Percentiles rank a stretch among this genome's conserved stretches.
phyloP scores from a whole-genome alignment of 306 rosid genomes.

The Acacia acuminata region DNA sequence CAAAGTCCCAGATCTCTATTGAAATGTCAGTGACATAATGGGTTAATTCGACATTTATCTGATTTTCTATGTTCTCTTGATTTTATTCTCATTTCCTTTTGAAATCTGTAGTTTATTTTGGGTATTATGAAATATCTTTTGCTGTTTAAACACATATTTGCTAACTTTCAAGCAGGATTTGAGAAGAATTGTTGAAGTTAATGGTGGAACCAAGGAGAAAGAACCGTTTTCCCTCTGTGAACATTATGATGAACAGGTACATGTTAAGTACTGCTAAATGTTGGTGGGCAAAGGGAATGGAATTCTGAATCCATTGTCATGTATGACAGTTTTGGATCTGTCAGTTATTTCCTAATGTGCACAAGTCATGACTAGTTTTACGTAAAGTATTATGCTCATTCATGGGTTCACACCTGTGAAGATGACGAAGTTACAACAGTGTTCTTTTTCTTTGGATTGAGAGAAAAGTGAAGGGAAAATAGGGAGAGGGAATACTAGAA shows the following conservation, averaged over 20 bases:
- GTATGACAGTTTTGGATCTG: conserved; percentile 19
- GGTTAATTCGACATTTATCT: conserved; percentile 29
- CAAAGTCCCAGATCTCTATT: not conserved
- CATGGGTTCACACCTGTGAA: not conserved
- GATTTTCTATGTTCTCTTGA: conserved; percentile 20
- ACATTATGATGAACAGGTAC: conserved; percentile 67
- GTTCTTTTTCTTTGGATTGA: not conserved
- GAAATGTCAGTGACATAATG: conserved; percentile 12
- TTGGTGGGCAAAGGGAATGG: conserved; percentile 7
- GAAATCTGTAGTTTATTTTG: conserved; percentile 27
- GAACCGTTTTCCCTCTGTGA: conserved; percentile 86
- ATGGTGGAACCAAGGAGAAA: conserved; percentile 64
- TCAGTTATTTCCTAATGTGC: not conserved
- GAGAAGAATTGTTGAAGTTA: conserved; percentile 63
- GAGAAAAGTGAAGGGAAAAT: too few species aligned
- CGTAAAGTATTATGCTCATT: not conserved
- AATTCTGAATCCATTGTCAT: conserved; percentile 21
- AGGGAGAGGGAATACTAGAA: too few species aligned
- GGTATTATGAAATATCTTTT: conserved; percentile 7
- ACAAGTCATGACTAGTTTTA: not conserved
- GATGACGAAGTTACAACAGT: not conserved
- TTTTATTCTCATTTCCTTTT: conserved; percentile 11
- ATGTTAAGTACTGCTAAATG: conserved; percentile 19
- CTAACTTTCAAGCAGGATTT: conserved; percentile 61
- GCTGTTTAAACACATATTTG: conserved; percentile 14